phyloP scores from a whole-genome alignment of 2,329 filamentous ascomycete species.

The Beauveria rudraprayagi region DNA sequence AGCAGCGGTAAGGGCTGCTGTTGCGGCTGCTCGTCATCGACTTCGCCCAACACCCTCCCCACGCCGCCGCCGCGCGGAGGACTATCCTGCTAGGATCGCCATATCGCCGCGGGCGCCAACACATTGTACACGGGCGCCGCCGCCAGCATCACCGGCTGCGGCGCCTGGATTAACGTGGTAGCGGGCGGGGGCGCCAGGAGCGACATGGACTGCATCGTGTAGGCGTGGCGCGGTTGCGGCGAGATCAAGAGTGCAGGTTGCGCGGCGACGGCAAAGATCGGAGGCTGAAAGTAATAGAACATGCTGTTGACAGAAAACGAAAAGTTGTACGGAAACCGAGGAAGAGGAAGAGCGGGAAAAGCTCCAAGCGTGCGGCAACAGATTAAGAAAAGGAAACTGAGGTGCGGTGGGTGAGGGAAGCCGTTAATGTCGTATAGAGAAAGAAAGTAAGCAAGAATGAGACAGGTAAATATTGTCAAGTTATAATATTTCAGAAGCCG shows the following conservation, averaged over 20 bases:
- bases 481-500: neutral
- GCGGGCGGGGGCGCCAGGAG: slow-evolving; percentile 13
- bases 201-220: neutral
- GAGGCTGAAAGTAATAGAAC: slow-evolving; percentile 20
- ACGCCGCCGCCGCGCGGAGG: neutral
- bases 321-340: too few species aligned
- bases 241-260: neutral
- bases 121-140: neutral
- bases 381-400: too few species aligned
- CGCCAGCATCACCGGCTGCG: neutral
- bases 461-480: neutral
- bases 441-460: neutral
- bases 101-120: neutral
- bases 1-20: neutral
- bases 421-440: neutral
- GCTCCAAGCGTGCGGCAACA: too few species aligned
- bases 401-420: too few species aligned
- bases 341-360: too few species aligned
- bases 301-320: slow-evolving; percentile 12
- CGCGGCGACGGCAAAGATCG: slow-evolving; percentile 17
- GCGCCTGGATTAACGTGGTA: slow-evolving; percentile 8
- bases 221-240: slow-evolving; percentile 1
- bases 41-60: neutral
- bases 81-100: neutral
- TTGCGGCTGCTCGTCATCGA: neutral